phyloP scores from a whole-genome alignment of 2,329 filamentous ascomycete species.

The Fusarium liriodendri region DNA sequence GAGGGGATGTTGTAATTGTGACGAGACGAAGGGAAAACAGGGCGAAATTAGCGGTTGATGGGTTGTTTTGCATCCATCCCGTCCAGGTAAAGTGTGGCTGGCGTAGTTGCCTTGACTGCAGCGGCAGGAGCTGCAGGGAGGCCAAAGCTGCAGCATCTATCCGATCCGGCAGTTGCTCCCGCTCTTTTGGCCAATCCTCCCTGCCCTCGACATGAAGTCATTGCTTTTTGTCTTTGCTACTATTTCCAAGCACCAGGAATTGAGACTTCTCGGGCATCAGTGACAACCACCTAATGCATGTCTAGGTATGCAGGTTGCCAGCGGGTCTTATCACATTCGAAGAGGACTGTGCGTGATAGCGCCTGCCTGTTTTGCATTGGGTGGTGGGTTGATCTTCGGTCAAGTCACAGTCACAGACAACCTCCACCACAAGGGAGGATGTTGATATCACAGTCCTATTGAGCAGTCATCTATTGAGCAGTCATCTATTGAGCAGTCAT shows the following conservation, averaged over 20 bases:
- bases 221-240: background rate
- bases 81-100: constrained; percentile 16
- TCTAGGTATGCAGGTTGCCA: background rate
- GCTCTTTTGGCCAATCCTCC: background rate
- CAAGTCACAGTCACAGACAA: background rate
- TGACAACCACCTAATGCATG: constrained; percentile 1
- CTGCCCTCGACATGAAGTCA: background rate
- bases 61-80: background rate
- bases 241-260: background rate
- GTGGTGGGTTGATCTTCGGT: background rate
- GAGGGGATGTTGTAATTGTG: constrained; percentile 21
- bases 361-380: background rate
- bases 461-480: background rate
- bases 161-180: constrained; percentile 3
- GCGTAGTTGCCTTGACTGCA: background rate
- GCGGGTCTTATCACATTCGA: background rate
- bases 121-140: constrained; percentile 5
- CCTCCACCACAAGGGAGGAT: background rate
- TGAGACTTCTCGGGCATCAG: background rate
- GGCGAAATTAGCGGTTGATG: background rate
- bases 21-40: background rate
- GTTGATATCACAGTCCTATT: background rate
- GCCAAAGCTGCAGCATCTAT: background rate
- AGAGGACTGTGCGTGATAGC: background rate
- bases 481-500: background rate